Evolutionary conservation across 495 filamentous ascomycete genomes (phyloP).

Genomic region (Letharia columbiana): DNA sequence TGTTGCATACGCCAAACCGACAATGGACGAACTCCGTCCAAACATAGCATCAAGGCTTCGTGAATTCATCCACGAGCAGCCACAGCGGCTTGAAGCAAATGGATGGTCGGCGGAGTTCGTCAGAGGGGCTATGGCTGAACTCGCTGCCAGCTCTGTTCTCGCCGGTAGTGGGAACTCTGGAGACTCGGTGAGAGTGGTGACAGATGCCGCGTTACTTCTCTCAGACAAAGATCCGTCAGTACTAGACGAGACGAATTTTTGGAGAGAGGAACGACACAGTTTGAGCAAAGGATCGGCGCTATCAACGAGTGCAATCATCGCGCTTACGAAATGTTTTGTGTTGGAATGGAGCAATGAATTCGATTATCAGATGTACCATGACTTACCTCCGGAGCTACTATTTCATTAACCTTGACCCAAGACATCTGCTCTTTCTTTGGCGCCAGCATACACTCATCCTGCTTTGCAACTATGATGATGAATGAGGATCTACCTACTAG

Average conservation of each 20-base stretch:
- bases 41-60: constrained; percentile 24
- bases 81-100: constrained; percentile 18
- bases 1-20: constrained; percentile 25
- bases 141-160: constrained; percentile 27
- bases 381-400: constrained; percentile 31
- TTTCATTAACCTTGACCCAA: constrained; percentile 15
- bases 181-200: constrained; percentile 30
- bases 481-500: not conserved
- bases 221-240: not conserved
- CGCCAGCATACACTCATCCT: not conserved
- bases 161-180: constrained; percentile 30
- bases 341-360: constrained; percentile 35
- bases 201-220: constrained; percentile 19
- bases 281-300: not conserved
- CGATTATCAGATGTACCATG: constrained; percentile 35
- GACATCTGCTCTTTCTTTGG: not conserved
- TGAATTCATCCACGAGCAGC: constrained; percentile 13
- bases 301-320: constrained; percentile 23
- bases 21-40: constrained; percentile 28
- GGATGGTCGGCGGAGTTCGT: constrained; percentile 30
- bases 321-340: constrained; percentile 33
- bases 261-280: constrained; percentile 13
- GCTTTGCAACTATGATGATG: not conserved
- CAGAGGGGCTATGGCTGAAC: constrained; percentile 26
- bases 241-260: constrained; percentile 24